phyloP scores from a whole-genome alignment of 345 rosid species.

The Pugionium cornutum region DNA sequence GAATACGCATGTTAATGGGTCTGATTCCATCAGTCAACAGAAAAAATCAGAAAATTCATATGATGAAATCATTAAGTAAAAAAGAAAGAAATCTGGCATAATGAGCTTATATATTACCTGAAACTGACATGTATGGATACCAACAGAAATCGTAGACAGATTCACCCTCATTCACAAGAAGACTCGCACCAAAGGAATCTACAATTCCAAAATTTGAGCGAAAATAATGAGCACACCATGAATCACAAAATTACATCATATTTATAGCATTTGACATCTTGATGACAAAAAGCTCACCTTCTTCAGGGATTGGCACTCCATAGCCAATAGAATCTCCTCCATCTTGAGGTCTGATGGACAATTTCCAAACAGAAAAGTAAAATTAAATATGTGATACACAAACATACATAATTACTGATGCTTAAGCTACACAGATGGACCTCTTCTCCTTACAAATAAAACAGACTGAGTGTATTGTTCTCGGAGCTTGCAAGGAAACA shows the following conservation, averaged over 20 bases:
- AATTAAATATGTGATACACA: too few relatives aligned
- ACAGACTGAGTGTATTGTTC: slow-evolving; percentile 72
- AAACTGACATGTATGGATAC: slow-evolving; percentile 90
- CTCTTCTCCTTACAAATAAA: slow-evolving; percentile 59
- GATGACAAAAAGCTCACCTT: slow-evolving; percentile 22
- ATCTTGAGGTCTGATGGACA: slow-evolving; percentile 39
- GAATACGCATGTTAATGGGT: slow-evolving; percentile 80
- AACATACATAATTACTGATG: neutral
- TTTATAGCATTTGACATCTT: neutral
- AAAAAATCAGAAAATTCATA: slow-evolving; percentile 17
- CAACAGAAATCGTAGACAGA: slow-evolving; percentile 91
- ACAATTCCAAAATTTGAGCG: slow-evolving; percentile 23
- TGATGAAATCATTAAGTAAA: slow-evolving; percentile 24
- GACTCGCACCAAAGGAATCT: slow-evolving; percentile 77
- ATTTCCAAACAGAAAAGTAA: neutral
- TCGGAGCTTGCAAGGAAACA: slow-evolving; percentile 79
- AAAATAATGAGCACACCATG: neutral
- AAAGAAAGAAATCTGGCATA: neutral
- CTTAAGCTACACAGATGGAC: neutral
- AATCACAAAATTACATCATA: neutral
- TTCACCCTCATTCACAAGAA: slow-evolving; percentile 80
- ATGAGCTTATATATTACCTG: slow-evolving; percentile 52
- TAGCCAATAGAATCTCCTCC: slow-evolving; percentile 32
- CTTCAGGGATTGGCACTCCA: slow-evolving; percentile 34
- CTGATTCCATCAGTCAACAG: slow-evolving; percentile 46